phyloP scores from a whole-genome alignment of 148 eudicot genomes.

The Dianthus caryophyllus region DNA sequence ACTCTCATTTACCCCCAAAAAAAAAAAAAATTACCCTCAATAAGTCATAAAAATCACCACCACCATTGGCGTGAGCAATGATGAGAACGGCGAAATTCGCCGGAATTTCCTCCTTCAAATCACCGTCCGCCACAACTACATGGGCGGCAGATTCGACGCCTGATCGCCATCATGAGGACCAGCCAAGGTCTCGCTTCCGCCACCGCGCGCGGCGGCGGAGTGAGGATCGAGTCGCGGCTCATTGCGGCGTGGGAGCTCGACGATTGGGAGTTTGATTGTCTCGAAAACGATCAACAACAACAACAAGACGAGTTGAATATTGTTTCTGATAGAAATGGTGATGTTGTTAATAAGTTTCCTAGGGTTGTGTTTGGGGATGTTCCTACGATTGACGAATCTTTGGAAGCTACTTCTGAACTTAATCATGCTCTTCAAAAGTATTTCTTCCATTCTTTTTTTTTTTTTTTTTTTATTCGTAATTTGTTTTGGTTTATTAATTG shows the following conservation, averaged over 20 bases:
- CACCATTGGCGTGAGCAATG: constrained; percentile 77
- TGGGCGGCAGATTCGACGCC: constrained; percentile 26
- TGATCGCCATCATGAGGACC: constrained; percentile 28
- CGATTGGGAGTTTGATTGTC: constrained; percentile 53
- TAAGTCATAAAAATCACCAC: too few relatives aligned
- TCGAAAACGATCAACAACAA: not conserved
- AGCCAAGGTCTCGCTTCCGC: constrained; percentile 23
- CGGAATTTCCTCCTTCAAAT: constrained; percentile 35
- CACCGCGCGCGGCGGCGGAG: constrained; percentile 17
- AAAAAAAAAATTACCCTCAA: not conserved
- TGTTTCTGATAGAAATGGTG: constrained; percentile 21
- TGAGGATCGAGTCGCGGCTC: constrained; percentile 21
- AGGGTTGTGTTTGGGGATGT: constrained; percentile 69
- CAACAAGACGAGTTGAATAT: not conserved
- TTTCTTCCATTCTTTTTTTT: not conserved
- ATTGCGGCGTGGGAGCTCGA: constrained; percentile 46
- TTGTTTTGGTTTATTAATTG: not conserved
- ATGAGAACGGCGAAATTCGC: constrained; percentile 67
- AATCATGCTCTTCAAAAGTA: constrained; percentile 45
- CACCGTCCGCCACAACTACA: constrained; percentile 30
- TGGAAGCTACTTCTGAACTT: constrained; percentile 66
- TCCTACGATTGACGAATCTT: constrained; percentile 56
- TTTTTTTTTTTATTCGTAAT: not conserved
- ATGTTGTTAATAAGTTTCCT: constrained; percentile 13
- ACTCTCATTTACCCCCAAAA: too few relatives aligned